These are phyloP conservation scores for Syzygium aqueum DNA, from an alignment of 345 rosid species.

Conservation along the genomic window DNA sequence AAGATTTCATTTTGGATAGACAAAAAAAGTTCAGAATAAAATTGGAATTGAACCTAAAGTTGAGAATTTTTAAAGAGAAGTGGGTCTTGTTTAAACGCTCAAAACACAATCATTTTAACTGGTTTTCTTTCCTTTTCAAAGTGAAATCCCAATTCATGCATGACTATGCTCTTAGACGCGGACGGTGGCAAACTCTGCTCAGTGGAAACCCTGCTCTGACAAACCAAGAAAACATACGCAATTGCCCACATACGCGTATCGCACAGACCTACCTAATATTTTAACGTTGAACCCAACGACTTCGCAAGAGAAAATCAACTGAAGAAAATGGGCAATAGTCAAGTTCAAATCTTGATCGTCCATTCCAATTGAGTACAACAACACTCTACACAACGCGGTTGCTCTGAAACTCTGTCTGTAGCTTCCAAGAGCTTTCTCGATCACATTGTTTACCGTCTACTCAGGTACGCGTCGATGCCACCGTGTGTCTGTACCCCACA, in stretches of 20 bases:
- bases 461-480: not conserved
- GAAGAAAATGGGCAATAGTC: not conserved
- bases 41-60: not conserved
- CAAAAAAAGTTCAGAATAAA: not conserved
- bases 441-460: not conserved
- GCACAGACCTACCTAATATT: not conserved
- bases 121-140: not conserved
- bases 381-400: not conserved
- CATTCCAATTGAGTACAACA: not conserved
- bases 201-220: not conserved
- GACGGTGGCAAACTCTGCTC: not conserved
- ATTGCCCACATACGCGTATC: not conserved
- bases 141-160: not conserved
- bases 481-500: not conserved
- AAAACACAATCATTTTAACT: not conserved
- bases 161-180: not conserved
- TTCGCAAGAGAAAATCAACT: not conserved
- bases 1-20: not conserved
- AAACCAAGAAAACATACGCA: not conserved
- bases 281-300: not conserved
- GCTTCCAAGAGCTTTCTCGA: not conserved
- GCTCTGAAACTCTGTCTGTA: not conserved
- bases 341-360: not conserved
- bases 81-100: not conserved
- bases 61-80: not conserved